phyloP scores from a whole-genome alignment of 805 yeast genomes.

The Candida sakaeoensis region DNA sequence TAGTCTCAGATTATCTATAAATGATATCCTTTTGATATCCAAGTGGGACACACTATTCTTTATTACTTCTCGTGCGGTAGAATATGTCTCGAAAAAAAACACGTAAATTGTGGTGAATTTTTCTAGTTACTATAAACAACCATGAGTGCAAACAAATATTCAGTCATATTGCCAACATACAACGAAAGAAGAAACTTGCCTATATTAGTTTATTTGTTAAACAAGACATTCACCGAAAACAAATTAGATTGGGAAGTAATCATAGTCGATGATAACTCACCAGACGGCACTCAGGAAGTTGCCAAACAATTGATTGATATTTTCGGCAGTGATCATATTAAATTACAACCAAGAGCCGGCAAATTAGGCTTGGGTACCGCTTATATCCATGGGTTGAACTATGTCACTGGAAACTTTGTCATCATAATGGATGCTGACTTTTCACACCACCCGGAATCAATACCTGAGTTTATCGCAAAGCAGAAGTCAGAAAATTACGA shows the following conservation, averaged over 20 bases:
- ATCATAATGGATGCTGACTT: constrained; percentile 84
- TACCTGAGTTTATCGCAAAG: constrained; percentile 67
- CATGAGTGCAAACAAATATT: constrained; percentile 46
- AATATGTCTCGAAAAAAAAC: background rate
- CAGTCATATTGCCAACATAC: constrained; percentile 74
- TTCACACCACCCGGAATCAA: constrained; percentile 77
- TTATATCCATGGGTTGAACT: constrained; percentile 71
- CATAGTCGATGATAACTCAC: constrained; percentile 76
- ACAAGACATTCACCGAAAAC: constrained; percentile 58
- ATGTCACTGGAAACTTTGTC: constrained; percentile 68
- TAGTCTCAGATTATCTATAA: too few relatives aligned
- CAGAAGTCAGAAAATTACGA: constrained; percentile 52
- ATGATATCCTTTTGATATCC: too few relatives aligned
- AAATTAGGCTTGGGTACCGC: constrained; percentile 80
- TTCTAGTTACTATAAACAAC: background rate
- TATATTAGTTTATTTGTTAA: constrained; percentile 63
- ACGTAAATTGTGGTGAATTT: background rate
- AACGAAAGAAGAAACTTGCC: constrained; percentile 67
- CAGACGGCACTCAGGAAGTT: constrained; percentile 76
- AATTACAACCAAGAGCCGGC: constrained; percentile 69
- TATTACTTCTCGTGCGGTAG: too few relatives aligned
- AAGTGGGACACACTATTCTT: too few relatives aligned
- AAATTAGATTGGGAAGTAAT: constrained; percentile 70
- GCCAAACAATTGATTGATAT: constrained; percentile 56
- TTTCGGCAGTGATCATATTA: constrained; percentile 58